These are phyloP conservation scores for Fusarium pseudograminearum DNA, from an alignment of 2,329 filamentous ascomycete species.

Conservation along the genomic window DNA sequence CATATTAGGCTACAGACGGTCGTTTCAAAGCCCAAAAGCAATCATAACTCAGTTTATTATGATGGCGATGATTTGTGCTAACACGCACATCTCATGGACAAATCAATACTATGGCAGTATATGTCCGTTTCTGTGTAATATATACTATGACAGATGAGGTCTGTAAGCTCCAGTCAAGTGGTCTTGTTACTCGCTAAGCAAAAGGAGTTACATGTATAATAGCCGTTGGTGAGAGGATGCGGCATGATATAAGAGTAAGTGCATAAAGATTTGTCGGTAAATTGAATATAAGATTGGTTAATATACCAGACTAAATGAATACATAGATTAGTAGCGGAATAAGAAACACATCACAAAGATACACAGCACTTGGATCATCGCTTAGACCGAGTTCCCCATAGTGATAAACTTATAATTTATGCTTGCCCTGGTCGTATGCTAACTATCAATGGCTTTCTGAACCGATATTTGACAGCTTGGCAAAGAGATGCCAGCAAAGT, in stretches of 20 bases:
- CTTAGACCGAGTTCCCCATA: neutral
- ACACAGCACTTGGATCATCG: neutral
- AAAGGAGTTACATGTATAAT: neutral
- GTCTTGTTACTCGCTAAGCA: neutral
- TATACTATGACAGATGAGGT: neutral
- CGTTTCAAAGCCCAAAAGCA: neutral
- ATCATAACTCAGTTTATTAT: neutral
- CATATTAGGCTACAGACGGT: neutral
- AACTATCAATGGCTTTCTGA: neutral
- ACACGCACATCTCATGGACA: neutral
- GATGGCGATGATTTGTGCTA: no score
- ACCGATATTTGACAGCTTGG: neutral
- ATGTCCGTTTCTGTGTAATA: neutral
- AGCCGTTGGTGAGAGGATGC: neutral
- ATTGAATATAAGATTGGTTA: neutral
- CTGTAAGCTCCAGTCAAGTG: neutral
- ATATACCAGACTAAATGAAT: neutral
- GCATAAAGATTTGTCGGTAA: neutral
- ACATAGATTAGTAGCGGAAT: neutral
- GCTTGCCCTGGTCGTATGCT: neutral
- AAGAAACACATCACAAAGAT: neutral
- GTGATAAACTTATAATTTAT: neutral
- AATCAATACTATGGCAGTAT: neutral
- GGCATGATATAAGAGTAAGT: neutral
- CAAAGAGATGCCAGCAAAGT: neutral